Evolutionary conservation across 2,329 filamentous ascomycete genomes (phyloP), one percentile per base, ranked within the genome.

Genomic region (Eurotiales sp.): DNA sequence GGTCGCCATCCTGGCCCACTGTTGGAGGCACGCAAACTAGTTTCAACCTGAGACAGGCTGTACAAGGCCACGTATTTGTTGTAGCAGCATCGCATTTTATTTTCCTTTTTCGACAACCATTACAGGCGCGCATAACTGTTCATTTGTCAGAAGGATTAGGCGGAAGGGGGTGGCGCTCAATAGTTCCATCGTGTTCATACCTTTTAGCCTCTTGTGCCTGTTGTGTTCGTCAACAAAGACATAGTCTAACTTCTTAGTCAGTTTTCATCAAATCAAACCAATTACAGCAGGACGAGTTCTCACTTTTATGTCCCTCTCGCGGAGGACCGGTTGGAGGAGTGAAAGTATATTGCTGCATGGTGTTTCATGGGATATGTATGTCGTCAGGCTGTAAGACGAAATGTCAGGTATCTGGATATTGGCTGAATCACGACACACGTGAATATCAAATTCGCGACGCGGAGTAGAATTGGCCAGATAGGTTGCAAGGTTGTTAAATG

Each of bases 181-280:
- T 27, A n/a, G 25, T 25, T 41, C n/a, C 7, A 19, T 6, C 22
- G 8, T 11, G 11, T 37, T 37, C 69, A 55, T 81, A 93, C 90
- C 90, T 80, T 97, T 97, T 57, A 97, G 77, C 62, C 92, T 84
- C 74, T 97, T 97, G 73, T 97, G 93, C 58, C 93, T 87, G 75
- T 97, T 97, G 72, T 97, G 93, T 71, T 97, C 92, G 71, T 97
- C 92, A 52, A 97, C 93, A 67, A 97, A 97, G 63, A 97, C 93
- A 87, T 96, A 97, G 70, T 96, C 91, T 95, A 63, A 17, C 17
- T n/a, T 12, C 3, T 25, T 12, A 15, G 37, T 54, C 36, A 54
- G 47, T 44, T 10, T 36, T 29, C 8, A 22, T 34, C 14, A 27
- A 10, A 23, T n/a, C 15, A 32, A 22, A 19, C 8, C 14, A 36